Conservation (phyloP, 108 stramenopile species). For the Discostella pseudostelligera region DNA sequence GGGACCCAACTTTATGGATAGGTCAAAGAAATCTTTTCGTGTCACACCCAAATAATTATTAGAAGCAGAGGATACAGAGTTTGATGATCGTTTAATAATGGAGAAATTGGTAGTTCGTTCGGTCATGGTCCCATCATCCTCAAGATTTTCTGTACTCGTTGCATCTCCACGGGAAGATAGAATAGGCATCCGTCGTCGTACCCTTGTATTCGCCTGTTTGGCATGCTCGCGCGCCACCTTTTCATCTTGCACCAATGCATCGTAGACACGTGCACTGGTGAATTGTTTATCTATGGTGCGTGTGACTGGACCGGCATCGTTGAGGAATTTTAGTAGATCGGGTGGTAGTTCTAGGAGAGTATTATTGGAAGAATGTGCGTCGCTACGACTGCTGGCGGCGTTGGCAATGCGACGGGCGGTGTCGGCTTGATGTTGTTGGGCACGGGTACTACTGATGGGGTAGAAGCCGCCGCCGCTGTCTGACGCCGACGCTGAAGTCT, state of each 20-base stretch:
- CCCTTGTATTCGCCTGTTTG: slow-evolving; percentile 27
- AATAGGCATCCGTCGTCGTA: slow-evolving; percentile 33
- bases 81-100: slow-evolving; percentile 16
- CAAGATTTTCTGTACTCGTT: neutral
- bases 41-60: slow-evolving; percentile 19
- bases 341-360: slow-evolving; percentile 15
- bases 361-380: too few species aligned
- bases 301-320: slow-evolving; percentile 47
- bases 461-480: too few species aligned
- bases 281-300: slow-evolving; percentile 44
- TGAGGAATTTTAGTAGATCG: slow-evolving; percentile 51
- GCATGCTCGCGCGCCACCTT: slow-evolving; percentile 19
- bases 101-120: slow-evolving; percentile 53
- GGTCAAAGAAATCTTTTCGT: slow-evolving; percentile 15
- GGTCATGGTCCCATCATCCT: slow-evolving; percentile 39
- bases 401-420: slow-evolving; percentile 8
- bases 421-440: neutral
- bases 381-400: neutral
- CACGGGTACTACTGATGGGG: neutral
- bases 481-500: too few species aligned
- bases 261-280: slow-evolving; percentile 49
- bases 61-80: neutral
- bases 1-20: slow-evolving; percentile 12
- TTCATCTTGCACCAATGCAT: slow-evolving; percentile 27
- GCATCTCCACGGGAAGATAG: slow-evolving; percentile 6